Conservation (phyloP, 805 yeast genomes). For the Trichomonascus vanleenenianus region DNA sequence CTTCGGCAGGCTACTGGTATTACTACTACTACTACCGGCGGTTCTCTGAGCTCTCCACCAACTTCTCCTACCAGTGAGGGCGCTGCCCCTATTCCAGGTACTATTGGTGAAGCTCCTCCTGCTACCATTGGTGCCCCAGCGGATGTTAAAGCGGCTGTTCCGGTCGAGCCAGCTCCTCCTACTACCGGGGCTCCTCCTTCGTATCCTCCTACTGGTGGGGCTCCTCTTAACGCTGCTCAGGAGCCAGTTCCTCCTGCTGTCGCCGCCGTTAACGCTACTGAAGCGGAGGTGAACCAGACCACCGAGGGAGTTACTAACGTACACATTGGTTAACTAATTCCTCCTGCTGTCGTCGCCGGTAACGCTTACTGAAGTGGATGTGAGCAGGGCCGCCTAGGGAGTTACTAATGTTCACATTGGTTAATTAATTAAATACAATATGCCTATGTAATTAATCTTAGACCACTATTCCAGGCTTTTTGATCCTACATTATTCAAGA, state of each 20-base stretch:
- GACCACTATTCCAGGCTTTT: too few relatives aligned
- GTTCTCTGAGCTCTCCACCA: background rate
- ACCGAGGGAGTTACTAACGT: background rate
- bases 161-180: background rate
- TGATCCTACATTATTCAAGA: too few relatives aligned
- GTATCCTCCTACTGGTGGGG: conserved; percentile 6
- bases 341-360: too few relatives aligned
- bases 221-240: conserved; percentile 3
- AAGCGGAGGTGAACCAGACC: background rate
- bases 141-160: conserved; percentile 2
- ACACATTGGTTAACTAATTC: background rate
- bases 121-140: background rate
- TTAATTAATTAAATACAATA: too few relatives aligned
- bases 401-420: too few relatives aligned
- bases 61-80: conserved; percentile 2
- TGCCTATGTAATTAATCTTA: too few relatives aligned
- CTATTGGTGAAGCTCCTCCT: conserved; percentile 4
- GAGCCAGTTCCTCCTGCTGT: conserved; percentile 3
- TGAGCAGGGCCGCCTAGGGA: too few relatives aligned
- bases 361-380: too few relatives aligned
- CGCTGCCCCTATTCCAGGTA: background rate
- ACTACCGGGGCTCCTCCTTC: conserved; percentile 1
- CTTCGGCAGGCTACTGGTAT: conserved; percentile 19
- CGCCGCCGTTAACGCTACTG: conserved; percentile 7
- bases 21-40: conserved; percentile 5